These are phyloP conservation scores for Pisolithus thermaeus DNA, from an alignment of 1,284 basidiomycete genomes.

Conservation along the genomic window DNA sequence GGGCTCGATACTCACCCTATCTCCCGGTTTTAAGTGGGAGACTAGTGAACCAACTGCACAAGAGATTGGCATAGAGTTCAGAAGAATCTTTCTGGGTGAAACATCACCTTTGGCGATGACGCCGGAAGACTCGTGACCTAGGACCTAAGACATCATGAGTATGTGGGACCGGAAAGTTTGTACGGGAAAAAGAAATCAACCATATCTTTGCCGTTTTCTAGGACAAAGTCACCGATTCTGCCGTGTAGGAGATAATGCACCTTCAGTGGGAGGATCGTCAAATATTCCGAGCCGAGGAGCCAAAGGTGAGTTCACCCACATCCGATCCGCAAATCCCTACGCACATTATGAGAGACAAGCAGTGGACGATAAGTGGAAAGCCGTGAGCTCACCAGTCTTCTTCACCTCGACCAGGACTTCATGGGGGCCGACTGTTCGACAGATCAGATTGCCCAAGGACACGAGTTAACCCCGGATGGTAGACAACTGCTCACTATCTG, in stretches of 20 bases:
- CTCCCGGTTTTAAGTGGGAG: constrained; percentile 63
- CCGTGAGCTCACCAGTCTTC: constrained; percentile 66
- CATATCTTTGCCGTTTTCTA: constrained; percentile 65
- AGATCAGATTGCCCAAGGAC: constrained; percentile 2
- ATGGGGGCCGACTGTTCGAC: constrained; percentile 52
- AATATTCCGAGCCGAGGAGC: not conserved
- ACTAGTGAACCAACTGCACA: constrained; percentile 26
- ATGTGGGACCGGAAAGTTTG: not conserved
- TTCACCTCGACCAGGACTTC: constrained; percentile 90
- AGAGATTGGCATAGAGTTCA: constrained; percentile 1
- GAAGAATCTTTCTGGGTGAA: not conserved
- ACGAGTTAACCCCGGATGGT: not conserved
- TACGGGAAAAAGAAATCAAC: constrained; percentile 28
- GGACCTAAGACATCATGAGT: constrained; percentile 31
- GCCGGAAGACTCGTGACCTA: constrained; percentile 57
- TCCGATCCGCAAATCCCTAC: constrained; percentile 88
- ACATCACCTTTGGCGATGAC: constrained; percentile 35
- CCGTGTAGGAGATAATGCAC: constrained; percentile 75
- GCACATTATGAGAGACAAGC: constrained; percentile 5
- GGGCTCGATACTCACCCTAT: constrained; percentile 84
- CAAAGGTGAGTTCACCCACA: constrained; percentile 36
- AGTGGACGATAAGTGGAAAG: not conserved
- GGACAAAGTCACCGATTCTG: constrained; percentile 73
- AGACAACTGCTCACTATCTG: constrained; percentile 47
- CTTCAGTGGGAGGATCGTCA: constrained; percentile 29